These are phyloP conservation scores for Deinandra increscens DNA, from an alignment of 129 eudicot genomes.

Conservation along the genomic window DNA sequence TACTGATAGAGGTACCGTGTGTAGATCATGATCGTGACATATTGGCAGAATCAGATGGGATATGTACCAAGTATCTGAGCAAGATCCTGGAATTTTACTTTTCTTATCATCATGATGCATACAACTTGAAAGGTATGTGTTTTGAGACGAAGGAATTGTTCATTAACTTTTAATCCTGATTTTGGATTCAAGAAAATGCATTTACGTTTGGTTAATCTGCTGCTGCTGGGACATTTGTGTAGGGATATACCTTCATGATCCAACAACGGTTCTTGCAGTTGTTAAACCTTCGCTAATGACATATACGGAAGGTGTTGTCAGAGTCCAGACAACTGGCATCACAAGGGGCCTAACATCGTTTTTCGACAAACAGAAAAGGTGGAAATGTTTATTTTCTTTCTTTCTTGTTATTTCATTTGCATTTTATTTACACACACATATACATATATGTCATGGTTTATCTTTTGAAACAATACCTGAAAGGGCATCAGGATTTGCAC, in stretches of 20 bases:
- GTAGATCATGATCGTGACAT: constrained; percentile 65
- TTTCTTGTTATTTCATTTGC: not conserved
- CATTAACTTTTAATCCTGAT: not conserved
- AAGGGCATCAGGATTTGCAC: constrained; percentile 6
- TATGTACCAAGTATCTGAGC: constrained; percentile 70
- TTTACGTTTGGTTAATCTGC: constrained; percentile 15
- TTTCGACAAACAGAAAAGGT: constrained; percentile 91
- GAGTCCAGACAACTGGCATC: constrained; percentile 87
- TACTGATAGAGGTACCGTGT: no score
- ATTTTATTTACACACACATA: not conserved
- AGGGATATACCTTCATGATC: constrained; percentile 98
- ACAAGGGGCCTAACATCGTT: constrained; percentile 86
- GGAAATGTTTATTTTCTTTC: constrained; percentile 2
- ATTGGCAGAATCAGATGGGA: constrained; percentile 62
- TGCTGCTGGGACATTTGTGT: constrained; percentile 26
- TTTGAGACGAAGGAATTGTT: not conserved
- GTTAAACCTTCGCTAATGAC: constrained; percentile 81
- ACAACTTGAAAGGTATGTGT: constrained; percentile 63
- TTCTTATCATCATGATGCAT: constrained; percentile 78
- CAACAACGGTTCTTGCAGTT: constrained; percentile 83
- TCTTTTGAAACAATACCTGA: not conserved
- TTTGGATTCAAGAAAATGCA: not conserved
- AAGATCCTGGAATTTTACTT: constrained; percentile 84
- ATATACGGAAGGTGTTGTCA: constrained; percentile 76
- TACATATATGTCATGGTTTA: not conserved